Evolutionary conservation across 2,329 filamentous ascomycete genomes (phyloP), one percentile per base, ranked within the genome.

Genomic region (Lachnellula suecica): DNA sequence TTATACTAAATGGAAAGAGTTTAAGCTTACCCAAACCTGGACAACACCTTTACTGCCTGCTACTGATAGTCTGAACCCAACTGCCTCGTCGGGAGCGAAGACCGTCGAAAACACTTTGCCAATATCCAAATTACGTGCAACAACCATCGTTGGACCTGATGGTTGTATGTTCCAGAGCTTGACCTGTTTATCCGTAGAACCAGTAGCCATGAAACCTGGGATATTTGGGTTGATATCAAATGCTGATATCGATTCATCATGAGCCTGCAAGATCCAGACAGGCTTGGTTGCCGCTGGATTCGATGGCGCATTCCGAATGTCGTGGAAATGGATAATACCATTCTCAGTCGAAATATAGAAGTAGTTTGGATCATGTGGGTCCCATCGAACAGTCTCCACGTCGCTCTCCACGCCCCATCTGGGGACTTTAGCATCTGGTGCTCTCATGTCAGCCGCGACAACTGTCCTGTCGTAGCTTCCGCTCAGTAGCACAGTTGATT

Each of bases 341-440:
- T 83, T 88, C 70, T 99, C 94, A 4, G 94, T 99, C 11, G 92
- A 92, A 52, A 95, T 89, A 72, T 89, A 99, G 77, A 99, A 99
- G 77, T 82, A 91, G 78, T 97, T 95, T 5, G 86, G 76, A 70
- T 97, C 85, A 70, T 97, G 93, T 15, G 91, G 88, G 72, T 99
- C 89, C 93, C 94, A 99, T 62, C 84, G 82, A 34, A 97, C 85
- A 57, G 84, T 88, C 77, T 99, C 94, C 37, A 99, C 91, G 66
- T 99, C 94, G 69, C 89, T 91, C 73, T 97, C 93, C 2, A 97
- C 93, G 24, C 89, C 90, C 90, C 94, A 97, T 64, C 89, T 82
- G 11, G 91, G 87, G 20, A 80, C 84, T 68, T 88, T 87, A 42
- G 89, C 86, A 49, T 92, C 89, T 13, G 93, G 91, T 20, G 93